Evolutionary conservation across 331 rosid genomes (phyloP), one percentile per base, ranked within the genome.

Genomic region (Acacia pycnantha): DNA sequence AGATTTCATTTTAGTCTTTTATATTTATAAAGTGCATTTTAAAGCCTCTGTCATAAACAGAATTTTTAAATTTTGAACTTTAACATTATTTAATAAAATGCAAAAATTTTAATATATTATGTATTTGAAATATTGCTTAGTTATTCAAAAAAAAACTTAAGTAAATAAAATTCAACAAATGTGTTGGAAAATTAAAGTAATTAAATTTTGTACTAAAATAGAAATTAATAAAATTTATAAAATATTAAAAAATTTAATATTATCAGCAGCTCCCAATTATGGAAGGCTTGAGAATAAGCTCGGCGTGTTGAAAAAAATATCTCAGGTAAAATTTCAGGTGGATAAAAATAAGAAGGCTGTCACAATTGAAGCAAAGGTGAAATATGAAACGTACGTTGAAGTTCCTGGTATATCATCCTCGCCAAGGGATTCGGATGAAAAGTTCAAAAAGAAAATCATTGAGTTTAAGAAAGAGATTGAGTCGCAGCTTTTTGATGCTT

Each of bases 261-360:
- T 96, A 75, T 53, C 85, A 22, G 84, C 80, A 15, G 89, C 89
- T 81, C 92, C 98, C 51, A 96, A 92, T 82, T 88, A 87, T 77
- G 86, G 73, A 68, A 88, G 54, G 79, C 88, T 94, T 73, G 80
- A 89, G 82, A 81, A 81, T 74, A 92, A 90, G 85, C 82, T 88
- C 22, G 89, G 78, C 79, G 78, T 86, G 92, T 82, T 92, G 88
- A 87, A 79, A 56, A 94, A 96, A 70, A 87, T 92, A 77, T 88
- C 86, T n/a, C 72, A 88, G 79, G 87, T 82, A 37, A 90, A 88
- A 91, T 77, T 13, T 78, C 64, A 82, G 53, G 82, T 86, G 8
- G 92, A 81, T 14, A 72, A 16, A 80, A 89, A 81, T 58, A 80
- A 82, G 56, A 78, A 83, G 82, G 82, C 83, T 77, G 86, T 79